A percentile compares a stretch with the other conserved stretches of the same genome.
Conservation (phyloP, 768 basidiomycete species). For the Pleurotus platypus region DNA sequence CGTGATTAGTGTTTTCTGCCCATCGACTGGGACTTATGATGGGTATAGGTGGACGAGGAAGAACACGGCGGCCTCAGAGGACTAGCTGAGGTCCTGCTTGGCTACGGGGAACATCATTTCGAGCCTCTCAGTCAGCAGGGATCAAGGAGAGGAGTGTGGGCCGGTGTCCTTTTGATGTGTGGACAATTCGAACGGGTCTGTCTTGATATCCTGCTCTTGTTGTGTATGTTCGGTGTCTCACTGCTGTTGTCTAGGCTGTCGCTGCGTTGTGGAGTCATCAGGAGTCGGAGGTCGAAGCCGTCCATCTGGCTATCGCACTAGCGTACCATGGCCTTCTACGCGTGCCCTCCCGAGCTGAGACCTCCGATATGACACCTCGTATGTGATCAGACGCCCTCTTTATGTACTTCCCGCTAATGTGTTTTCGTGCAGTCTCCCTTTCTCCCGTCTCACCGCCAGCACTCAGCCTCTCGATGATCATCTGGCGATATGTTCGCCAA, state of each 20-base stretch:
- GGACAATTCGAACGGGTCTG: conserved; percentile 92
- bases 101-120: conserved; percentile 82
- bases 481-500: conserved; percentile 90
- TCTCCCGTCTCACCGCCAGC: conserved; percentile 68
- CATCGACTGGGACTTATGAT: not conserved
- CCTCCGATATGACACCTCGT: conserved; percentile 83
- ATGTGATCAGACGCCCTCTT: conserved; percentile 23
- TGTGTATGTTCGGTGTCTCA: not conserved
- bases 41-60: conserved; percentile 68
- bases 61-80: conserved; percentile 74
- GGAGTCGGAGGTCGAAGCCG: conserved; percentile 87
- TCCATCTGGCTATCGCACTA: conserved; percentile 89
- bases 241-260: conserved; percentile 59
- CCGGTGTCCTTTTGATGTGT: conserved; percentile 81
- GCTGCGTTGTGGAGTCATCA: conserved; percentile 86
- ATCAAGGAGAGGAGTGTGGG: conserved; percentile 68
- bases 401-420: not conserved
- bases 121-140: conserved; percentile 59
- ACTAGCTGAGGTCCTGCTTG: conserved; percentile 70
- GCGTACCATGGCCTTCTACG: conserved; percentile 91
- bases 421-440: conserved; percentile 50
- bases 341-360: conserved; percentile 76
- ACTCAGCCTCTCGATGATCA: conserved; percentile 76
- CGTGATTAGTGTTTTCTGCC: conserved; percentile 10
- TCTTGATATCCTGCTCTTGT: not conserved